These are phyloP conservation scores for Elsinoe necatrix DNA, from an alignment of 2,329 filamentous ascomycete species.

Conservation along the genomic window DNA sequence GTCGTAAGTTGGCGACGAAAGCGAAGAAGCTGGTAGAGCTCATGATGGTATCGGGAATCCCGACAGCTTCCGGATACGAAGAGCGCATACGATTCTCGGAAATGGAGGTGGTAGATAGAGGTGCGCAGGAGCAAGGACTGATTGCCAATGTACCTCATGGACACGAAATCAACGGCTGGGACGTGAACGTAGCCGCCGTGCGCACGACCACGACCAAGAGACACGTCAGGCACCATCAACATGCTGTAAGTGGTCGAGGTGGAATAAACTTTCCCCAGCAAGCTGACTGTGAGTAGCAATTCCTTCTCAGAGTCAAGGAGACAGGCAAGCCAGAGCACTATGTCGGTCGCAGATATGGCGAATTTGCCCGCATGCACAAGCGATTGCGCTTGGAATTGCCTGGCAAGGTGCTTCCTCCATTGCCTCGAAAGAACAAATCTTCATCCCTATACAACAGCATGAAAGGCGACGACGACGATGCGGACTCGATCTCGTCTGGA, in stretches of 20 bases:
- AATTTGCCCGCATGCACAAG: conserved; percentile 75
- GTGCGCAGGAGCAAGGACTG: conserved; percentile 83
- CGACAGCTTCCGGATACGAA: conserved; percentile 92
- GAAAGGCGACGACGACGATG: conserved; percentile 61
- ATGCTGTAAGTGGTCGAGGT: conserved; percentile 64
- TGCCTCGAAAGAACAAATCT: conserved; percentile 88
- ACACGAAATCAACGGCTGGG: conserved; percentile 90
- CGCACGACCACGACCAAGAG: conserved; percentile 72
- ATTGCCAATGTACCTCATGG: conserved; percentile 83
- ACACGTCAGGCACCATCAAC: conserved; percentile 81
- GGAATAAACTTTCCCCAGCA: too few relatives aligned
- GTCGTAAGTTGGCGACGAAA: conserved; percentile 83
- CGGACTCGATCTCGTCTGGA: conserved; percentile 70
- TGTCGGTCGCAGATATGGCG: conserved; percentile 77
- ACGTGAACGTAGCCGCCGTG: conserved; percentile 89
- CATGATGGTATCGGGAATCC: conserved; percentile 98
- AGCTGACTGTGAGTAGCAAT: conserved; percentile 54
- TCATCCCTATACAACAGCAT: conserved; percentile 53
- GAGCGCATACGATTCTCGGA: conserved; percentile 95
- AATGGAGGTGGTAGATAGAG: conserved; percentile 89
- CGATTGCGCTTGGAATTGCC: conserved; percentile 75
- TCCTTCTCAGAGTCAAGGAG: conserved; percentile 76
- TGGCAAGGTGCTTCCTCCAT: conserved; percentile 75
- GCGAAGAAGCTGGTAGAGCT: conserved; percentile 92
- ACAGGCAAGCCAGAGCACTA: conserved; percentile 68